Evolutionary conservation across 163 green algal genomes (phyloP), one percentile per base, ranked within the genome.

Genomic region (Scenedesmus sp.): DNA sequence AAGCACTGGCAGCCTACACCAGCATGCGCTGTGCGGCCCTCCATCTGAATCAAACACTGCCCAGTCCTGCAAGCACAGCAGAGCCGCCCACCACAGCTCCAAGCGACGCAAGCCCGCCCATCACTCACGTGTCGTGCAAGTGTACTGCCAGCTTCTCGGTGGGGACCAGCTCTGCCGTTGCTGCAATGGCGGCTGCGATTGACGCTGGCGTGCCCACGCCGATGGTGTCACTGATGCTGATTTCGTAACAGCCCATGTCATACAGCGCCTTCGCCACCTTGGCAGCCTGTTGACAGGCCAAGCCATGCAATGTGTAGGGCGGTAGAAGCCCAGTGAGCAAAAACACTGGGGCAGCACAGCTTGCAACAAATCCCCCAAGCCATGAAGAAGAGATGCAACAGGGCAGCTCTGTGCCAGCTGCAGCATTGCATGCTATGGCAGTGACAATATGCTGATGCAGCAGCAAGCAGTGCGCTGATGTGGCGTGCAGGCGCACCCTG

Each of bases 221-320:
- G 26, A 96, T 98, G 3, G 97, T 98, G 94, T 99, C 97, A 0
- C 94, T 95, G 92, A 99, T 96, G 37, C 94, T 97, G 51, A 98
- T 94, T 81, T 99, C 96, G 89, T 98, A 98, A 94, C 97, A 99
- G 7, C 97, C 97, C 96, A 98, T 97, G 43, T 96, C 92, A 73
- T 95, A 72, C 72, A 99, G 88, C 16, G 89, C 91, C 13, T 56
- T 70, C 2, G 95, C 96, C 65, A 99, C 95, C 22, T 90, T 73
- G 3, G 97, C 97, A 10, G 95, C 97, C 33, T 76, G 30, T 76
- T 20, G 24, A 18, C 16, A 18, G 9, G 0, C 16, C 30, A 37
- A 6, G 30, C 61, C 37, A 37, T 40, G 30, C 65, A 76, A 37
- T 2, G 4, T 1, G 13, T 7, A 70, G 56, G 56, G 56, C 56